phyloP scores from a whole-genome alignment of 257 asterid genomes.

The Capsicum pubescens region DNA sequence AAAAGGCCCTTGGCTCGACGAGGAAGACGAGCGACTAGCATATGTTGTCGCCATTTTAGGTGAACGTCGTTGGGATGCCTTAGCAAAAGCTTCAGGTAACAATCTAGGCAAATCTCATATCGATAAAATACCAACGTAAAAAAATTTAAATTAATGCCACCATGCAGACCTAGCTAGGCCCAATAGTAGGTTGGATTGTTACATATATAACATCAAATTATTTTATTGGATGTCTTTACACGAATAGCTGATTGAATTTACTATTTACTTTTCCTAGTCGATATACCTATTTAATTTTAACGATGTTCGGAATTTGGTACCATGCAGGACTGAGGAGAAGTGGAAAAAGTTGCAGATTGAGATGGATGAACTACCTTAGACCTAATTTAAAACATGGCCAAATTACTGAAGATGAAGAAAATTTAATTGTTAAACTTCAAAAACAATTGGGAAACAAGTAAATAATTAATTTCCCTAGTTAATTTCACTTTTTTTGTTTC shows the following conservation, averaged over 20 bases:
- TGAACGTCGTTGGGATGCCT: slow-evolving; percentile 71
- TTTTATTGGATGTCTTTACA: neutral
- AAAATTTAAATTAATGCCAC: neutral
- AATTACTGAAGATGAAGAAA: slow-evolving; percentile 61
- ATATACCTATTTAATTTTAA: neutral
- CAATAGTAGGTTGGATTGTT: neutral
- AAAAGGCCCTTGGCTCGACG: slow-evolving; percentile 76
- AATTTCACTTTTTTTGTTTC: neutral
- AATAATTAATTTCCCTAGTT: neutral
- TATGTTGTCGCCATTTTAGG: slow-evolving; percentile 59
- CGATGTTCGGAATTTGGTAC: neutral
- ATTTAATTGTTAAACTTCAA: slow-evolving; percentile 56
- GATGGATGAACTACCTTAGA: slow-evolving; percentile 83
- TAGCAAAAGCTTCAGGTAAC: slow-evolving; percentile 75
- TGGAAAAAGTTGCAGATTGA: slow-evolving; percentile 77
- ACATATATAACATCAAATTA: neutral
- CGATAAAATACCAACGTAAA: too few relatives aligned
- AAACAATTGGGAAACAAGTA: slow-evolving; percentile 79
- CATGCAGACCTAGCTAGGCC: neutral
- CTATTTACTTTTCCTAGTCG: neutral
- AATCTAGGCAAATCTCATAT: neutral
- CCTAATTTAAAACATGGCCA: slow-evolving; percentile 69
- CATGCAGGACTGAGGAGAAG: slow-evolving; percentile 62
- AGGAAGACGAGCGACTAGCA: slow-evolving; percentile 65
- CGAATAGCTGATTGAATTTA: neutral